A percentile compares a stretch with the other conserved stretches of the same genome.
Conservation (phyloP, 331 rosid species). For the Spiraea crenata region DNA sequence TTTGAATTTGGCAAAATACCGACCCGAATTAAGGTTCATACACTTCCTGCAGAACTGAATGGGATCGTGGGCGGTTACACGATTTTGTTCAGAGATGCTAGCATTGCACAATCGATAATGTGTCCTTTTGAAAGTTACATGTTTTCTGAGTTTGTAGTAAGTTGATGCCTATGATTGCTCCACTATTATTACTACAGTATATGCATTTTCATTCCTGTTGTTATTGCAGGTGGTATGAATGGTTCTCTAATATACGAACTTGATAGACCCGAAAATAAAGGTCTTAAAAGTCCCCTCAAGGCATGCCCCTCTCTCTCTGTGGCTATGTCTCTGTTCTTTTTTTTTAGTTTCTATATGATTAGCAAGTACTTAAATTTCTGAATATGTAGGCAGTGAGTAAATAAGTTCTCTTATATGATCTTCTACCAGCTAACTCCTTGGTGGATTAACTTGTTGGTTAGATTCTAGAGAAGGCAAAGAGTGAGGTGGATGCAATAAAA, state of each 20-base stretch:
- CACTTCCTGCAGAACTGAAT: background rate
- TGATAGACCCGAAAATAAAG: slow-evolving; percentile 83
- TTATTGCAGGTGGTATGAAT: slow-evolving; percentile 89
- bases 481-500: slow-evolving; percentile 60
- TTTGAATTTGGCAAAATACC: background rate
- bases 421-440: slow-evolving; percentile 31
- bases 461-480: slow-evolving; percentile 82
- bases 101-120: background rate
- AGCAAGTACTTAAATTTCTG: slow-evolving; percentile 1
- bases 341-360: slow-evolving; percentile 5
- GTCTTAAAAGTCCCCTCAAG: slow-evolving; percentile 75
- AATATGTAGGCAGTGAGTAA: background rate
- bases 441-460: slow-evolving; percentile 33
- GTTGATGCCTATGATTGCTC: background rate
- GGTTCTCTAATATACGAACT: slow-evolving; percentile 84
- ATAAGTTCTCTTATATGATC: slow-evolving; percentile 12
- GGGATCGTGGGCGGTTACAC: background rate
- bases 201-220: slow-evolving; percentile 27
- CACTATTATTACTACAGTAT: background rate
- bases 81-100: background rate
- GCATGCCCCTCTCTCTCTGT: slow-evolving; percentile 37
- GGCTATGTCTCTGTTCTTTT: slow-evolving; percentile 3
- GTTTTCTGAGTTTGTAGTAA: background rate
- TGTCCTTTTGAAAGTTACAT: background rate
- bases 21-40: background rate